Evolutionary conservation across 2,329 filamentous ascomycete genomes (phyloP), one percentile per base, ranked within the genome.

Genomic region (Beauveria brongniartii): DNA sequence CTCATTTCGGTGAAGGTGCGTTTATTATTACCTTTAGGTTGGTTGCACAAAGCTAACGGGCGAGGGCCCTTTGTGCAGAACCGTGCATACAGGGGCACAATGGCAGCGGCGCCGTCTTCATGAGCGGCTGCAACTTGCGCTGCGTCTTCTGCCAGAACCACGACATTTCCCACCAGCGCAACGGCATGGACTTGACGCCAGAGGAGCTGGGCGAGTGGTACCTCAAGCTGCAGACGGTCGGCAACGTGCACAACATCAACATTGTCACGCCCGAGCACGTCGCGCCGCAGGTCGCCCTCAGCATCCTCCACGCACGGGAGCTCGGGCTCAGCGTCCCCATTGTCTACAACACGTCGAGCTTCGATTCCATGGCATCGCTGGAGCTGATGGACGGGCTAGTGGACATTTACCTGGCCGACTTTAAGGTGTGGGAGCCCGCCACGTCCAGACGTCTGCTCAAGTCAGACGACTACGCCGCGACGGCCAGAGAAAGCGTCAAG

Each of bases 201-300:
- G 89, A 92, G 71, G 83, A 92, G 69, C 80, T 96, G 5, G 91
- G 82, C 5, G 86, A 89, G 58, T 94, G 91, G 91, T 92, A 88
- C 73, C 68, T 94, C 61, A 94, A 94, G 74, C 76, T 95, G 48
- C 90, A 94, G 70, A 80, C 90, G 30, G 81, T 90, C 2, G 91
- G 90, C n/a, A 76, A 80, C 9, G 89, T 91, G n/a, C 90, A 95
- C 76, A 94, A 94, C 71, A 92, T 95, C 78, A 94, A 96, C 71
- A 83, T 93, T 24, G 83, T 95, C 62, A 95, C 90, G 0, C 90
- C 91, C 0, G 91, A 95, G 70, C 91, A 95, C 71, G 89, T 95
- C 20, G 90, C 92, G 4, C 90, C 91, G 0, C 91, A 94, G 70
- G 89, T 94, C 10, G 89, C 84, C 1, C 76, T 94, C 37, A 87